phyloP scores from a whole-genome alignment of 2,329 filamentous ascomycete species.

The Hymenotorrendiella dingleyae region DNA sequence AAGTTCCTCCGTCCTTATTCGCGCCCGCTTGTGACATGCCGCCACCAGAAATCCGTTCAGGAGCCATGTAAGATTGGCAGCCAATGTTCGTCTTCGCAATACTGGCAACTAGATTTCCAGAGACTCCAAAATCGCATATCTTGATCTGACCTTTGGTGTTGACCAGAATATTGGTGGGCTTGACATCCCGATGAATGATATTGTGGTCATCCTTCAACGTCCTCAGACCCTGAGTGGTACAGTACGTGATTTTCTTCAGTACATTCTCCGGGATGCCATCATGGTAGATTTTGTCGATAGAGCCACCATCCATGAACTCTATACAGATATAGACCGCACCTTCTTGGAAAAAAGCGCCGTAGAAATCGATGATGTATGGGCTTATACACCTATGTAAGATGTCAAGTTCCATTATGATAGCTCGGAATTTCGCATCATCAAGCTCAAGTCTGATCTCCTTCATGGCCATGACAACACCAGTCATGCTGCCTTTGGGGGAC shows the following conservation, averaged over 20 bases:
- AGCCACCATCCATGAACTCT: constrained; percentile 98
- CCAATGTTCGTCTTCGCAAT: constrained; percentile 99
- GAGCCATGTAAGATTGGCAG: constrained; percentile 99
- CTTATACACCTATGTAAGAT: constrained; percentile 92
- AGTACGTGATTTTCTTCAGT: constrained; percentile 81
- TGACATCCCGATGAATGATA: constrained; percentile 97
- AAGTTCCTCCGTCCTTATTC: constrained; percentile 71
- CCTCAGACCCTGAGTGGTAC: constrained; percentile 87
- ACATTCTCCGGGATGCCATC: constrained; percentile 87
- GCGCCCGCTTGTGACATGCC: constrained; percentile 66
- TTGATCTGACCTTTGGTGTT: constrained; percentile 90
- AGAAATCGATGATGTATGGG: constrained; percentile 97
- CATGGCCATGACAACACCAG: constrained; percentile 93
- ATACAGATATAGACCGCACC: constrained; percentile 99
- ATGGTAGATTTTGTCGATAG: constrained; percentile 90
- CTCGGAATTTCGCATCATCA: constrained; percentile 93
- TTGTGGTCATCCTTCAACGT: constrained; percentile 95
- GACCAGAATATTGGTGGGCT: constrained; percentile 95
- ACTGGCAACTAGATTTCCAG: constrained; percentile 91
- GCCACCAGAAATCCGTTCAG: constrained; percentile 87
- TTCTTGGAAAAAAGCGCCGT: constrained; percentile 98
- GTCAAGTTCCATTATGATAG: constrained; percentile 96
- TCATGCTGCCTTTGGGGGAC: constrained; percentile 42
- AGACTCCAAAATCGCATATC: constrained; percentile 97
- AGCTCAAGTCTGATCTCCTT: constrained; percentile 95